A percentile compares a stretch with the other conserved stretches of the same genome.
Conservation (phyloP, 768 basidiomycete species). For the Lactarius deliciosus region DNA sequence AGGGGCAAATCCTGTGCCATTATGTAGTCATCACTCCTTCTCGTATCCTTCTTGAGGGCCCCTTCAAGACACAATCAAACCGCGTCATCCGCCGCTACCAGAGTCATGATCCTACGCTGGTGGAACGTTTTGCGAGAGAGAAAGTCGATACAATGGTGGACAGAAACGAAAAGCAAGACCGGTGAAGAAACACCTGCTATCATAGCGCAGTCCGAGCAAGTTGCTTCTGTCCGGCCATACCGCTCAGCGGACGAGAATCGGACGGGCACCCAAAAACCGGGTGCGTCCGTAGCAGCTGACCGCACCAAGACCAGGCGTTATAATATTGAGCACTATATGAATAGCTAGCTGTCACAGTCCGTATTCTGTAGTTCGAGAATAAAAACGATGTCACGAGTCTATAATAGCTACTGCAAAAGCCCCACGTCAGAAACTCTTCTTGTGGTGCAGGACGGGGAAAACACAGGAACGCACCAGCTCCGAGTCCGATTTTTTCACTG, state of each 20-base stretch:
- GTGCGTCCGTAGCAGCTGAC: too few species aligned
- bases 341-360: background rate
- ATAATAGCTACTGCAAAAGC: constrained; percentile 11
- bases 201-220: too few species aligned
- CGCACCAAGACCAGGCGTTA: background rate
- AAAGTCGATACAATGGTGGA: background rate
- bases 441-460: background rate
- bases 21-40: constrained; percentile 79
- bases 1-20: constrained; percentile 59
- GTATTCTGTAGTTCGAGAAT: background rate
- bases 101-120: constrained; percentile 39
- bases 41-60: constrained; percentile 71
- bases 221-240: too few species aligned
- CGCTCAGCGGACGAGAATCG: background rate
- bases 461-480: constrained; percentile 15
- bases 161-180: too few species aligned
- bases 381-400: background rate
- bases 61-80: constrained; percentile 73
- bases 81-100: constrained; percentile 69
- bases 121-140: constrained; percentile 53
- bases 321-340: background rate
- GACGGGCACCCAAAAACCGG: background rate
- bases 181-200: too few species aligned
- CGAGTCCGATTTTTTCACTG: constrained; percentile 21
- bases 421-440: background rate